phyloP scores from a whole-genome alignment of 495 filamentous ascomycete species.

The Alectoria sarmentosa region DNA sequence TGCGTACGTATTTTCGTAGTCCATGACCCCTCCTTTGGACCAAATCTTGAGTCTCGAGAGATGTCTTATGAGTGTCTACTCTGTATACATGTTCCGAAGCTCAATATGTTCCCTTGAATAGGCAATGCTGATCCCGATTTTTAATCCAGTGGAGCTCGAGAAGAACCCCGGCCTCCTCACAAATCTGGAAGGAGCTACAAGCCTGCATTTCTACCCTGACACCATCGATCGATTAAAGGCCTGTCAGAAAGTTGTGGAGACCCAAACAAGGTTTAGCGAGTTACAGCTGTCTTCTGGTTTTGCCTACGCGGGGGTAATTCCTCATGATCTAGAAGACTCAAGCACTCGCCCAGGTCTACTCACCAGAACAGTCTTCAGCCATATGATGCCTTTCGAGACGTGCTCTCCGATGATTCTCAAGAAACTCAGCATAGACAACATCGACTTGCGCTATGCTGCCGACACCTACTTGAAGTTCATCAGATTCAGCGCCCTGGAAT shows the following conservation, averaged over 20 bases:
- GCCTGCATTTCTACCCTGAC: slow-evolving; percentile 20
- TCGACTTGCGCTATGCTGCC: slow-evolving; percentile 16
- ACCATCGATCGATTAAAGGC: slow-evolving; percentile 17
- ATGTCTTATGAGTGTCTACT: no score
- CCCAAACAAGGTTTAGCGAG: slow-evolving; percentile 16
- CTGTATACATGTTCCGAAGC: no score
- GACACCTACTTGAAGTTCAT: slow-evolving; percentile 20
- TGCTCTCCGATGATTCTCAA: slow-evolving; percentile 14
- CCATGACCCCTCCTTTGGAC: no score
- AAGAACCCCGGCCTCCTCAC: slow-evolving; percentile 12
- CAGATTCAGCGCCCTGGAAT: slow-evolving; percentile 17
- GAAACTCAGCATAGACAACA: slow-evolving; percentile 17
- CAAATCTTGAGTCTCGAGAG: no score
- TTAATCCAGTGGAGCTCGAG: slow-evolving; percentile 14
- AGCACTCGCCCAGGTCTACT: slow-evolving; percentile 16
- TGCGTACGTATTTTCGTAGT: no score
- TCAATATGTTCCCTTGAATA: no score
- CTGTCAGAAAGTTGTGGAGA: slow-evolving; percentile 19
- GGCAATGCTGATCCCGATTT: no score
- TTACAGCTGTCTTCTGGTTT: slow-evolving; percentile 14
- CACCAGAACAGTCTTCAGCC: slow-evolving; percentile 14
- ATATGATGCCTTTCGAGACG: slow-evolving; percentile 15
- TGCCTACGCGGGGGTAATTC: not conserved
- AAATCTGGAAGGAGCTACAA: slow-evolving; percentile 9
- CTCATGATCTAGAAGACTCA: slow-evolving; percentile 13